Percentiles rank a stretch among this genome's conserved stretches.
phyloP scores from a whole-genome alignment of 345 rosid species.

The Moricandia moricandioides region DNA sequence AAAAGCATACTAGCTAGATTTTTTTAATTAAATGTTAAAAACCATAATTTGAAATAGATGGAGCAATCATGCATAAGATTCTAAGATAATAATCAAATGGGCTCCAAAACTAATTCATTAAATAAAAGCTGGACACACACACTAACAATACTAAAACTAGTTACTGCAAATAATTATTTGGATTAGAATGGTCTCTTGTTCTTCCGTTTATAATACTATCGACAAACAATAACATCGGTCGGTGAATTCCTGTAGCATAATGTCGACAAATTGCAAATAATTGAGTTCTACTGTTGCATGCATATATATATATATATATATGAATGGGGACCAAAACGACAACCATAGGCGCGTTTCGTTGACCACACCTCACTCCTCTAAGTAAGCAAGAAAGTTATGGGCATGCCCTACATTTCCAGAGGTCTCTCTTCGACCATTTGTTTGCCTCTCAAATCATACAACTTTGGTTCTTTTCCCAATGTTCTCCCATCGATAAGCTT shows the following conservation, averaged over 20 bases:
- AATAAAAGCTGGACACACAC: not conserved
- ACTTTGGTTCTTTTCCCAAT: slow-evolving; percentile 7
- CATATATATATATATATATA: not conserved
- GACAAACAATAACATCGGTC: slow-evolving; percentile 26
- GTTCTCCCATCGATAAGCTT: not conserved
- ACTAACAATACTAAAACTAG: not conserved
- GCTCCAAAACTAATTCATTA: not conserved
- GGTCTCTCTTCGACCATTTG: slow-evolving; percentile 29
- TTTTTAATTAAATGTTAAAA: not conserved
- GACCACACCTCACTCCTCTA: slow-evolving; percentile 17
- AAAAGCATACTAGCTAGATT: not conserved
- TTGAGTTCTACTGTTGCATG: slow-evolving; percentile 29
- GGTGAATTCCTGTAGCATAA: slow-evolving; percentile 25
- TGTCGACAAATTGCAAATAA: slow-evolving; percentile 18
- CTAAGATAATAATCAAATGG: not conserved
- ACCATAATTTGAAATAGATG: not conserved
- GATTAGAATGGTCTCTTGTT: not conserved
- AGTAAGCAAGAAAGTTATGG: not conserved
- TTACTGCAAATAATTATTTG: not conserved
- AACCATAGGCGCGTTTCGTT: slow-evolving; percentile 34
- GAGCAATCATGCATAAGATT: not conserved
- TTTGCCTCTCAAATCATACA: not conserved
- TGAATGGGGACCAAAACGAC: slow-evolving; percentile 33
- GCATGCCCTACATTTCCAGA: slow-evolving; percentile 26
- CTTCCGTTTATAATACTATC: not conserved